Percentiles rank a stretch among this genome's conserved stretches.
These are phyloP conservation scores for Calcarisporium arbuscula DNA, from an alignment of 2,329 filamentous ascomycete species.

Conservation along the genomic window DNA sequence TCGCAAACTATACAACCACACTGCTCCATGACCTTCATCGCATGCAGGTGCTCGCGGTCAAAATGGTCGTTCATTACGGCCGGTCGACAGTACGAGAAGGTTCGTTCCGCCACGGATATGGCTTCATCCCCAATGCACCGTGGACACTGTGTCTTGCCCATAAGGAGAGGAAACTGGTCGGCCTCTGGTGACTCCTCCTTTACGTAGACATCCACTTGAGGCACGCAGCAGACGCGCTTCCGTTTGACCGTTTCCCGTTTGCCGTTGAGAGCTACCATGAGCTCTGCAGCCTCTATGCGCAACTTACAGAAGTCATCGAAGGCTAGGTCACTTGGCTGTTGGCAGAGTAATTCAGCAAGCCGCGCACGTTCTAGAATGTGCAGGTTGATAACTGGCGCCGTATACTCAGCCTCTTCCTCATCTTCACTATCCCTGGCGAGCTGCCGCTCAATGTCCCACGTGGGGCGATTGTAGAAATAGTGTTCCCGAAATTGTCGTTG, in stretches of 20 bases:
- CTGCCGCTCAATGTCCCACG: constrained; percentile 18
- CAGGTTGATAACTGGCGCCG: not conserved
- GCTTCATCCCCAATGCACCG: constrained; percentile 12
- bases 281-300: not conserved
- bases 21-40: not conserved
- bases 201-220: not conserved
- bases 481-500: constrained; percentile 14
- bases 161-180: constrained; percentile 1
- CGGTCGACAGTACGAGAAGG: constrained; percentile 10
- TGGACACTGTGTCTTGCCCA: constrained; percentile 4
- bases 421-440: constrained; percentile 14
- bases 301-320: constrained; percentile 1
- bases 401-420: constrained; percentile 50
- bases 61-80: constrained; percentile 15
- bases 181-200: constrained; percentile 1
- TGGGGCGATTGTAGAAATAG: constrained; percentile 17
- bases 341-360: not conserved
- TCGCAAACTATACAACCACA: not conserved
- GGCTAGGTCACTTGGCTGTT: not conserved
- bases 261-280: constrained; percentile 1
- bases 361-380: not conserved
- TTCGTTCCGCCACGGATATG: constrained; percentile 8
- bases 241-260: constrained; percentile 3
- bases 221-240: not conserved
- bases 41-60: constrained; percentile 9